Evolutionary conservation across 495 filamentous ascomycete genomes (phyloP).

Genomic region (Penicillium subrubescens): DNA sequence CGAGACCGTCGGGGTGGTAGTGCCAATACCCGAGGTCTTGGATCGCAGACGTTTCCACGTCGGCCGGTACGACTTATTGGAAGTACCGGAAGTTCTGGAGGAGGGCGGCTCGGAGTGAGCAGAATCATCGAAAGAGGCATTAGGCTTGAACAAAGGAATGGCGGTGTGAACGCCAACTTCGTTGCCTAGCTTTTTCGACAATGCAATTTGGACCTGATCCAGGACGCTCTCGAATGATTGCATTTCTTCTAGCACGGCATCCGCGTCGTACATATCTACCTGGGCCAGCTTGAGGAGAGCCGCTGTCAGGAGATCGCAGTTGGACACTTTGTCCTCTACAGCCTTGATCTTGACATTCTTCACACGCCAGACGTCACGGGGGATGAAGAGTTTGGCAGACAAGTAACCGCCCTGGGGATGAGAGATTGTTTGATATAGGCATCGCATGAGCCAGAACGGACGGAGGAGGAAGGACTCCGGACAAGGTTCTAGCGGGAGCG

Average conservation of each 20-base stretch:
- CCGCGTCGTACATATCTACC: conserved; percentile 86
- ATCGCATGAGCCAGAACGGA: conserved; percentile 96
- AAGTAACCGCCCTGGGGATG: conserved; percentile 92
- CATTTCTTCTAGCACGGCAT: conserved; percentile 93
- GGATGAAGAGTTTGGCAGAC: conserved; percentile 87
- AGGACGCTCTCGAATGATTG: conserved; percentile 85
- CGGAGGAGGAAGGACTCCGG: conserved; percentile 82
- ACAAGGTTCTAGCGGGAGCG: conserved; percentile 85
- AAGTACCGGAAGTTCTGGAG: conserved; percentile 57
- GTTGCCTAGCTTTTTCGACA: conserved; percentile 82
- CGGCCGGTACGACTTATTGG: conserved; percentile 65
- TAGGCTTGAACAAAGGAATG: conserved; percentile 68
- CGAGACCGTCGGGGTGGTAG: conserved; percentile 28
- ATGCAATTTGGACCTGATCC: conserved; percentile 75
- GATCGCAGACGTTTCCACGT: conserved; percentile 87
- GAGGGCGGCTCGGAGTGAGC: conserved; percentile 39
- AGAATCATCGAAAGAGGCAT: conserved; percentile 46
- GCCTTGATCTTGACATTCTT: conserved; percentile 90
- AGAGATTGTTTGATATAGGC: conserved; percentile 86
- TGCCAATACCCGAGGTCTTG: conserved; percentile 73
- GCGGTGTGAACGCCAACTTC: conserved; percentile 84
- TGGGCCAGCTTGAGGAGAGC: conserved; percentile 79
- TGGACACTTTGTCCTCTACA: conserved; percentile 92
- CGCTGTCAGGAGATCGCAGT: conserved; percentile 88
- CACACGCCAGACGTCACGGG: conserved; percentile 89